Conservation (phyloP, 768 basidiomycete genomes). For the Russula sp. region DNA sequence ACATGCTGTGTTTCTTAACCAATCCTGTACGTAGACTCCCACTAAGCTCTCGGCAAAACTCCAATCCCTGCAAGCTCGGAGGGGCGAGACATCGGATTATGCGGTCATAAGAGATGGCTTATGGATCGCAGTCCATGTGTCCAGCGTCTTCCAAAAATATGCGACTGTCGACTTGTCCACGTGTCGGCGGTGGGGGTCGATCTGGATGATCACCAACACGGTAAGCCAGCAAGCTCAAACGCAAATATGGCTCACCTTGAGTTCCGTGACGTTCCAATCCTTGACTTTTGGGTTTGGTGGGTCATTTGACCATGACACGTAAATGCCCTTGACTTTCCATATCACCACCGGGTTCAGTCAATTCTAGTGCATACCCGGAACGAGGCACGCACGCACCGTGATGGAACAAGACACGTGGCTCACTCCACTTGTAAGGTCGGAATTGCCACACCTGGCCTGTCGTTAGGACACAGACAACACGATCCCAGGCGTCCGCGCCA, state of each 20-base stretch:
- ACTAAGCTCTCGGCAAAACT: background rate
- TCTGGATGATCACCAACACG: constrained; percentile 45
- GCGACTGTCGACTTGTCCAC: constrained; percentile 93
- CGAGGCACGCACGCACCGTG: constrained; percentile 58
- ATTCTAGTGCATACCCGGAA: background rate
- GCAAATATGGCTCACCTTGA: constrained; percentile 56
- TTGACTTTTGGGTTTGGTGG: constrained; percentile 84
- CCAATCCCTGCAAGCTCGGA: background rate
- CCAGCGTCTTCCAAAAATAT: constrained; percentile 92
- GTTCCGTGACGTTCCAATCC: constrained; percentile 96
- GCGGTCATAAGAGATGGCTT: constrained; percentile 71
- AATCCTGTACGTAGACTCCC: background rate
- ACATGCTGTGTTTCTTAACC: background rate
- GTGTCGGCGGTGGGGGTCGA: constrained; percentile 86
- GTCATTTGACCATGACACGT: constrained; percentile 93
- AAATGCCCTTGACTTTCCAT: constrained; percentile 83
- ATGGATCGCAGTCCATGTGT: constrained; percentile 76
- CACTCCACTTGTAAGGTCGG: constrained; percentile 93
- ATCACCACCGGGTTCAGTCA: background rate
- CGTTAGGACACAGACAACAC: constrained; percentile 96
- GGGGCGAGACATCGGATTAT: constrained; percentile 30
- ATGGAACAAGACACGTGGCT: constrained; percentile 89
- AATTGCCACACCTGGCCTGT: constrained; percentile 99
- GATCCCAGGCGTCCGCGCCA: constrained; percentile 90
- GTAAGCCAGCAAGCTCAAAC: background rate